Percentiles rank a stretch among this genome's conserved stretches.
These are phyloP conservation scores for Pseudozyma sp. DNA, from an alignment of 1,284 basidiomycete genomes.

Conservation along the genomic window DNA sequence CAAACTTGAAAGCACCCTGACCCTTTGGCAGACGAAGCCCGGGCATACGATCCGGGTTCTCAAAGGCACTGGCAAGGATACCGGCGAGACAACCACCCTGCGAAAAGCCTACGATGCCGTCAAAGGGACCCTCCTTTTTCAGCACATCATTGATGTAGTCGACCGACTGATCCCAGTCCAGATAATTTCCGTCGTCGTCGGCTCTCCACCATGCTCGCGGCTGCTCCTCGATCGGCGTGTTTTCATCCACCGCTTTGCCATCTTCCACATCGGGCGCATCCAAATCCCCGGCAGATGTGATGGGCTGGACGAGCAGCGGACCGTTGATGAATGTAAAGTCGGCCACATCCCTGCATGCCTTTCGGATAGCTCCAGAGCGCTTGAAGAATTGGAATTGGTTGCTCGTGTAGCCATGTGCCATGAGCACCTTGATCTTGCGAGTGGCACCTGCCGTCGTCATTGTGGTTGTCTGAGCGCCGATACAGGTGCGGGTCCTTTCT, in stretches of 20 bases:
- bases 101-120: slow-evolving; percentile 65
- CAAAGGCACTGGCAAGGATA: slow-evolving; percentile 60
- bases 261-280: slow-evolving; percentile 57
- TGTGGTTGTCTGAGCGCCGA: not conserved
- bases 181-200: slow-evolving; percentile 55
- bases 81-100: slow-evolving; percentile 62
- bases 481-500: not conserved
- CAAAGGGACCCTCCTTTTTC: slow-evolving; percentile 61
- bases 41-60: slow-evolving; percentile 55
- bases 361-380: slow-evolving; percentile 61
- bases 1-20: slow-evolving; percentile 57
- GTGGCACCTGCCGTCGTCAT: slow-evolving; percentile 35
- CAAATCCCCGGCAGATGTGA: slow-evolving; percentile 52
- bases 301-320: slow-evolving; percentile 62
- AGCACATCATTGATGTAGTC: slow-evolving; percentile 55
- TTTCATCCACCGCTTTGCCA: slow-evolving; percentile 48
- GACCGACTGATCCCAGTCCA: slow-evolving; percentile 57
- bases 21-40: slow-evolving; percentile 41
- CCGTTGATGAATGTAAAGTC: slow-evolving; percentile 65
- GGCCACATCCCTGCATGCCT: slow-evolving; percentile 62
- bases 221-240: slow-evolving; percentile 64
- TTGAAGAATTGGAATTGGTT: slow-evolving; percentile 60
- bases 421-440: slow-evolving; percentile 57
- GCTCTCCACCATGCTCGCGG: slow-evolving; percentile 66
- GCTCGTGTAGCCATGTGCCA: slow-evolving; percentile 66